phyloP scores from a whole-genome alignment of 805 yeast species.

The Zygotorulaspora sp. region DNA sequence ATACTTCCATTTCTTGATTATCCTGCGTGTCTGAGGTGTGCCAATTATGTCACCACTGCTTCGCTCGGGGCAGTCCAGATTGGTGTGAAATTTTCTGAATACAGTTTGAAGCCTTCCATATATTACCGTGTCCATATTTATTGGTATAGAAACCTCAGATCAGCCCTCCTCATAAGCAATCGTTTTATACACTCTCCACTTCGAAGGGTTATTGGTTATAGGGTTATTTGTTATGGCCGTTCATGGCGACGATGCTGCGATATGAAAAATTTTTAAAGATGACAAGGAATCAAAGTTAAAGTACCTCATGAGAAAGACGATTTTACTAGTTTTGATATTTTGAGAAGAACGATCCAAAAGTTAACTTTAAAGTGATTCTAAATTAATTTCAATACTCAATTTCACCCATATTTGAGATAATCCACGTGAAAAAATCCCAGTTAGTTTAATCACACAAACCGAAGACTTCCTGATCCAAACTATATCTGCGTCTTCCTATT shows the following conservation, averaged over 20 bases:
- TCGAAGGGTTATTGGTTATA: too few relatives aligned
- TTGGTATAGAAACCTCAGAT: too few relatives aligned
- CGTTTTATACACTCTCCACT: too few relatives aligned
- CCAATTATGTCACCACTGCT: not conserved
- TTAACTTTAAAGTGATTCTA: conserved; percentile 1
- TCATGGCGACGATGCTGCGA: conserved; percentile 1
- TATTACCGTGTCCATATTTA: too few relatives aligned
- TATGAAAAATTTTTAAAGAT: conserved; percentile 1
- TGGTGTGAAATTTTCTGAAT: too few relatives aligned
- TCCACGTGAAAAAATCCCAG: not conserved
- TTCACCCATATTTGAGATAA: not conserved
- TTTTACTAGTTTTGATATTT: not conserved
- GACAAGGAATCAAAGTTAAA: conserved; percentile 1
- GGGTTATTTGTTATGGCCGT: conserved; percentile 1
- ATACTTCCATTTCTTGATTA: conserved; percentile 17
- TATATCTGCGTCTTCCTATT: not conserved
- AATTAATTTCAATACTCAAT: not conserved
- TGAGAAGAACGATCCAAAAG: conserved; percentile 1
- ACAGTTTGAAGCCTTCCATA: too few relatives aligned
- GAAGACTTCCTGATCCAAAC: conserved; percentile 2
- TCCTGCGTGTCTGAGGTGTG: conserved; percentile 4
- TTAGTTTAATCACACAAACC: not conserved
- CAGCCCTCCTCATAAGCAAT: not conserved
- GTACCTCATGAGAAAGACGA: conserved; percentile 1
- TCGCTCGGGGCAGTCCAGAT: too few relatives aligned